Percentiles rank a stretch among this genome's conserved stretches.
These are phyloP conservation scores for Draba incana DNA, from an alignment of 345 rosid genomes.

Conservation along the genomic window DNA sequence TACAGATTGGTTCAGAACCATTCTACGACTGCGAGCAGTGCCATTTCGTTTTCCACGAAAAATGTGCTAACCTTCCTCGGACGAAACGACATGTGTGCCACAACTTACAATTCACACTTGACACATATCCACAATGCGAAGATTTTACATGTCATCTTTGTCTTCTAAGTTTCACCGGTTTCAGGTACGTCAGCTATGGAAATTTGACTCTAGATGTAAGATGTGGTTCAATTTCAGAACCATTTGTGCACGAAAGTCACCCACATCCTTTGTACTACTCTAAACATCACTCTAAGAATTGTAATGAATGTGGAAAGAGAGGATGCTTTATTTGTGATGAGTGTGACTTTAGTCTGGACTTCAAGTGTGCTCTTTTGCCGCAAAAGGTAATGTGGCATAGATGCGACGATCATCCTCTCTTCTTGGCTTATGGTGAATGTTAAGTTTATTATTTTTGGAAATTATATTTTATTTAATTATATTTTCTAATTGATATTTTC, in stretches of 20 bases:
- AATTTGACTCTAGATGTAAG: neutral
- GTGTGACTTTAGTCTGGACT: neutral
- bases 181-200: neutral
- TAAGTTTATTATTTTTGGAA: too few species aligned
- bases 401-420: slow-evolving; percentile 16
- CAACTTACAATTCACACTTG: too few species aligned
- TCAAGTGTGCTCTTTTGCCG: neutral
- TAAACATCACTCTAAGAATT: too few species aligned
- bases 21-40: too few species aligned
- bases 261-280: neutral
- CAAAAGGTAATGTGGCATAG: neutral
- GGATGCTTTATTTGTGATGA: neutral
- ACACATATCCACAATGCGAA: too few species aligned
- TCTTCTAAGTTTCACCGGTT: neutral
- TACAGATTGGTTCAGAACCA: too few species aligned
- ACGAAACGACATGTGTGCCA: too few species aligned
- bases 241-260: neutral
- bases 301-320: neutral
- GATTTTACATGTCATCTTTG: neutral
- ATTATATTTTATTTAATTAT: too few species aligned
- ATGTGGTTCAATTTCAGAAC: neutral
- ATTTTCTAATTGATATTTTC: too few species aligned
- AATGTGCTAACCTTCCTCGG: too few species aligned
- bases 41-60: too few species aligned
- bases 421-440: slow-evolving; percentile 2